Evolutionary conservation across 257 asterid species (phyloP).

Genomic region (Solanum chmielewskii): DNA sequence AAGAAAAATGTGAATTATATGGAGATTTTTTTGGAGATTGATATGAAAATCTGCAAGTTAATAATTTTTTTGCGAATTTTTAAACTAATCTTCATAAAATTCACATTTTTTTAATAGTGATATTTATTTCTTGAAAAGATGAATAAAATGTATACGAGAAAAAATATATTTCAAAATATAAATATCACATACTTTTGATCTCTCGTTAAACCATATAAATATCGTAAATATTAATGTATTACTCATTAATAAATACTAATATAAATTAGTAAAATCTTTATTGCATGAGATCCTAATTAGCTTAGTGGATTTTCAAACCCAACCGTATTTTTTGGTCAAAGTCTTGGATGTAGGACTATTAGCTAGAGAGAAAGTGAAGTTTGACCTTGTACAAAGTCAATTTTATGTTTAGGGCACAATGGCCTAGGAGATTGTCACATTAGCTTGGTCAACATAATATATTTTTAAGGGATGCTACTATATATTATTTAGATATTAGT

Average conservation of each 20-base stretch:
- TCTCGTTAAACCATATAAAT: neutral
- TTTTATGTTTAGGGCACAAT: neutral
- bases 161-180: no score
- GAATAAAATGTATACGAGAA: neutral
- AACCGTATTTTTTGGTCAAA: neutral
- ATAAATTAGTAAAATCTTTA: no score
- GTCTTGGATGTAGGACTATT: neutral
- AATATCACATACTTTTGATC: no score
- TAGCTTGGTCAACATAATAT: neutral
- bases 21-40: accelerated
- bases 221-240: no score
- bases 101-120: no score
- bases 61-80: no score
- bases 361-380: neutral
- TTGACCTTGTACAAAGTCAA: neutral
- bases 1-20: no score
- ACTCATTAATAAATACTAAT: no score
- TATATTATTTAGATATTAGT: neutral
- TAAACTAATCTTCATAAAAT: no score
- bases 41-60: no score
- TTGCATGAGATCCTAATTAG: neutral
- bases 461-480: neutral
- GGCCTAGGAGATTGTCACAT: neutral
- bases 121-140: neutral
- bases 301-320: no score